A percentile compares a stretch with the other conserved stretches of the same genome.
These are phyloP conservation scores for Gossypium trilobum DNA, from an alignment of 441 rosid species.

Conservation along the genomic window DNA sequence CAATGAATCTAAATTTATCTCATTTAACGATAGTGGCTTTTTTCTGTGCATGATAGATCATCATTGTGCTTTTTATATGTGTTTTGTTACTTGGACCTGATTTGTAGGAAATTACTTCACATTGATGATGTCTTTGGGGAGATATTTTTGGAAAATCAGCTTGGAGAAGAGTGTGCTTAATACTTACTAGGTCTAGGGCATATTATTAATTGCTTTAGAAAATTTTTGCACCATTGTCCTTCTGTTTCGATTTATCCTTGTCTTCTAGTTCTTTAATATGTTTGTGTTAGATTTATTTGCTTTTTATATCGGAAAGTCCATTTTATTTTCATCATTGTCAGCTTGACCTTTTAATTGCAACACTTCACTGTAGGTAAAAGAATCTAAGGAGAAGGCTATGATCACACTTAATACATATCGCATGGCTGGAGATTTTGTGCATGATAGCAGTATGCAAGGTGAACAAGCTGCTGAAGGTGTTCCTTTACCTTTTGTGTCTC, in stretches of 20 bases:
- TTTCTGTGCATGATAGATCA: background rate
- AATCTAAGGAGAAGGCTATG: slow-evolving; percentile 89
- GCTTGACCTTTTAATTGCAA: slow-evolving; percentile 20
- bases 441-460: slow-evolving; percentile 48
- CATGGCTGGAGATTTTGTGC: slow-evolving; percentile 34
- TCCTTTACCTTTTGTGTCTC: slow-evolving; percentile 59
- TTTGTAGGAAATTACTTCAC: background rate
- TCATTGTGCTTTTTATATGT: background rate
- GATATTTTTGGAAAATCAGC: background rate
- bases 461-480: slow-evolving; percentile 42
- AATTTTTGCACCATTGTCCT: background rate
- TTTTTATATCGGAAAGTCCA: background rate
- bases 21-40: background rate
- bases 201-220: background rate
- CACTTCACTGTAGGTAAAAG: slow-evolving; percentile 58
- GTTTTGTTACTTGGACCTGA: background rate
- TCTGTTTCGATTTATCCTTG: slow-evolving; percentile 7
- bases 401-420: slow-evolving; percentile 55
- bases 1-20: background rate
- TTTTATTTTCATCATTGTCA: slow-evolving; percentile 11
- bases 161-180: background rate
- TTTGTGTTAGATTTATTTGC: background rate
- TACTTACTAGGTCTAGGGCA: background rate
- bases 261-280: background rate
- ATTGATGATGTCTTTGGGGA: background rate